These are phyloP conservation scores for Daldinia loculata DNA, from an alignment of 495 filamentous ascomycete species.

Conservation along the genomic window DNA sequence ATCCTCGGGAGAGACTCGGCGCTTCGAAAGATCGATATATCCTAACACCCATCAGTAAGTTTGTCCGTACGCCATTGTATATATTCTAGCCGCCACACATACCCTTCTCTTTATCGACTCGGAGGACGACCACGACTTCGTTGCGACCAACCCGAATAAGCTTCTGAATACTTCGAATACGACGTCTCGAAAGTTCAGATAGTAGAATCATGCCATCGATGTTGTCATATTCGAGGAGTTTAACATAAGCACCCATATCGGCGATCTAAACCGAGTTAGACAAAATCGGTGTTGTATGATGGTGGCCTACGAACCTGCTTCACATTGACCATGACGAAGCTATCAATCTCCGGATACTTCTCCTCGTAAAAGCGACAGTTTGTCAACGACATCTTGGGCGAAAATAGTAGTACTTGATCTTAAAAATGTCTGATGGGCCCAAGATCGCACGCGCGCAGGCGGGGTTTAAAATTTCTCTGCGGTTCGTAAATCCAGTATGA, in stretches of 20 bases:
- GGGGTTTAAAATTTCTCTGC: constrained; percentile 17
- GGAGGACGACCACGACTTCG: constrained; percentile 95
- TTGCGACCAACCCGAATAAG: constrained; percentile 97
- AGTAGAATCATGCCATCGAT: constrained; percentile 99
- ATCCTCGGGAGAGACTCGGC: constrained; percentile 95
- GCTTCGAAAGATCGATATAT: constrained; percentile 99
- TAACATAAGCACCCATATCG: constrained; percentile 99
- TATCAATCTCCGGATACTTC: constrained; percentile 97
- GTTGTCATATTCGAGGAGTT: constrained; percentile 98
- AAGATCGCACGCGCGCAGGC: constrained; percentile 39
- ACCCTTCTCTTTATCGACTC: constrained; percentile 99
- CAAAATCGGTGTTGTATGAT: constrained; percentile 9
- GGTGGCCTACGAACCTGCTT: constrained; percentile 73
- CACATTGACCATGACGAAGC: constrained; percentile 99
- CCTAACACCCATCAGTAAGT: constrained; percentile 52
- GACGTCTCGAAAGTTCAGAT: constrained; percentile 92
- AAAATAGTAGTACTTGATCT: constrained; percentile 13
- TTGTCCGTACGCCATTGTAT: constrained; percentile 12
- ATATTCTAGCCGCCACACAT: constrained; percentile 38
- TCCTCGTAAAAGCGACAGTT: constrained; percentile 99
- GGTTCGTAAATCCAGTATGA: constrained; percentile 18
- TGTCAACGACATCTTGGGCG: constrained; percentile 86
- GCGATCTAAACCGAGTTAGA: constrained; percentile 73
- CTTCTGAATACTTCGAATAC: constrained; percentile 98
- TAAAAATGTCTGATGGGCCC: constrained; percentile 16